A percentile compares a stretch with the other conserved stretches of the same genome.
Evolutionary conservation across 305 asterid species (phyloP).

Genomic region (Withania somnifera): DNA sequence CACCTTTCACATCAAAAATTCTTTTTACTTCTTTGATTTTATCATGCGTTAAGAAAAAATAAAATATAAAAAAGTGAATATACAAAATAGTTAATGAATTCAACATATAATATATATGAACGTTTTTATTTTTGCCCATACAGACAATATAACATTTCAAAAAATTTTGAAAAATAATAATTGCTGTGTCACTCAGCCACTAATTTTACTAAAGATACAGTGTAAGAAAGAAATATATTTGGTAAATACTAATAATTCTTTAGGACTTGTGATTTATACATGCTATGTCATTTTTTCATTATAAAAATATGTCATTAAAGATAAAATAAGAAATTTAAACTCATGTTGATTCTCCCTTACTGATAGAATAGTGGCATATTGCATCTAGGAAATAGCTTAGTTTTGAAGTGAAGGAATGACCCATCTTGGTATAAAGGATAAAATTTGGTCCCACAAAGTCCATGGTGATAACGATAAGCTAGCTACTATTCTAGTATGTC

Average conservation of each 20-base stretch:
- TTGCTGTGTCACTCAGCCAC: too few species aligned
- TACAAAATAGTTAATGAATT: not conserved
- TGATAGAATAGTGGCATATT: not conserved
- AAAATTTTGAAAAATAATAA: not conserved
- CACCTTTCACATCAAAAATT: not conserved
- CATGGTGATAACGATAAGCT: not conserved
- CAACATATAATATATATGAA: not conserved
- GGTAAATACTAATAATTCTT: not conserved
- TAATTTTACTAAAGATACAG: not conserved
- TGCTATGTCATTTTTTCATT: not conserved
- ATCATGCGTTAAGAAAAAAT: not conserved
- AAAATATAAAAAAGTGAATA: not conserved
- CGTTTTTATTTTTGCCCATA: too few species aligned
- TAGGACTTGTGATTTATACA: not conserved
- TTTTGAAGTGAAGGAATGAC: not conserved
- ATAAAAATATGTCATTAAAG: not conserved
- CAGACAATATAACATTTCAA: not conserved
- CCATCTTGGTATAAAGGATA: too few species aligned
- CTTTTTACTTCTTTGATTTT: too few species aligned
- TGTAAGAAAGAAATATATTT: not conserved
- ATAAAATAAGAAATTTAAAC: not conserved
- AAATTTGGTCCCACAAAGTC: not conserved
- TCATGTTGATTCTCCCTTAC: not conserved
- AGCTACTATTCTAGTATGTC: not conserved
- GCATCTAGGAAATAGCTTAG: not conserved